These are phyloP conservation scores for Grosmannia huntii DNA, from an alignment of 2,329 filamentous ascomycete genomes.

Conservation along the genomic window DNA sequence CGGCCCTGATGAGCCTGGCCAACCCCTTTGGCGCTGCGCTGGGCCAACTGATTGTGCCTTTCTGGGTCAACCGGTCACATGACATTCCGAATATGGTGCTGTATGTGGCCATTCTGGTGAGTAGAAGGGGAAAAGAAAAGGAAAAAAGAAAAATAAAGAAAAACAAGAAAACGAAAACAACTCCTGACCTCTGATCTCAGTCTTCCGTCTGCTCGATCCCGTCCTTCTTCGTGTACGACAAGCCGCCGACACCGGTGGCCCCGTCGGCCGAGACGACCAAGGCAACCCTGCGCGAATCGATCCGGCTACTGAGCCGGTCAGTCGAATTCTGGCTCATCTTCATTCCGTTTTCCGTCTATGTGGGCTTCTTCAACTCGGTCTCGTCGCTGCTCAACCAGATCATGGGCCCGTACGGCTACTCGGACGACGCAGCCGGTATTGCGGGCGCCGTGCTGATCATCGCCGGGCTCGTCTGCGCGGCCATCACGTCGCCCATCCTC, in stretches of 20 bases:
- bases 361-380: conserved; percentile 87
- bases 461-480: conserved; percentile 67
- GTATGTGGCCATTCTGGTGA: conserved; percentile 69
- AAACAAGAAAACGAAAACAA: too few relatives aligned
- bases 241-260: conserved; percentile 65
- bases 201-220: conserved; percentile 55
- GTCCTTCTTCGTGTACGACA: conserved; percentile 66
- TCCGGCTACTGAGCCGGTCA: conserved; percentile 41
- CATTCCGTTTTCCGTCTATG: conserved; percentile 70
- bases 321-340: conserved; percentile 70
- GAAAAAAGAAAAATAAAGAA: too few relatives aligned
- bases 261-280: conserved; percentile 51
- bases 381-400: conserved; percentile 86
- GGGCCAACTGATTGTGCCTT: conserved; percentile 74
- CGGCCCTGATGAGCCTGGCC: conserved; percentile 70
- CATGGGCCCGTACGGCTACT: conserved; percentile 73
- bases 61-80: conserved; percentile 49
- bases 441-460: conserved; percentile 82
- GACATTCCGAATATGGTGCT: conserved; percentile 74
- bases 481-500: conserved; percentile 66
- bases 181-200: too few relatives aligned
- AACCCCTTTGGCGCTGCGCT: conserved; percentile 85
- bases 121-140: too few relatives aligned
- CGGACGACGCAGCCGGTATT: conserved; percentile 74
- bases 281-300: conserved; percentile 35